Base-by-base conservation (phyloP, 75 land plant species). In the Adiantum capillusveneris region DNA sequence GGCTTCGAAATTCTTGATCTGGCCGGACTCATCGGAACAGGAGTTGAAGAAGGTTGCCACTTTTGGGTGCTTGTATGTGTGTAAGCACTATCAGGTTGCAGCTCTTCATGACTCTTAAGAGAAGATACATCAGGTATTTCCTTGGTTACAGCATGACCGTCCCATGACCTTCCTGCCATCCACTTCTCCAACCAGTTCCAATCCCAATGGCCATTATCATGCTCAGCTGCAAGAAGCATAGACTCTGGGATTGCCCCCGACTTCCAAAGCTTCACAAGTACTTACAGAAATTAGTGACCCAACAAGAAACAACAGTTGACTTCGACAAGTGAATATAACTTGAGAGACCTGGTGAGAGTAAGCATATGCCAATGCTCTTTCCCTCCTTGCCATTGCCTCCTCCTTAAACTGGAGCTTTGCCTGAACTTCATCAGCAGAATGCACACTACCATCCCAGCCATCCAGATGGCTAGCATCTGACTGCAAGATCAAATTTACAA, bases 361-460 rank as follows among this genome's bases (percentile, higher is more conserved):
- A 13, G 87, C 84, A 65, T 84, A 84, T 29, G 82, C 87, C 43
- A 81, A 74, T 11, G 84, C 82, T 27, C 78, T 63, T 31, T 81
- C 91, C 28, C 76, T 68, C 36, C 59, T 71, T 58, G 76, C 63
- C 14, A 59, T 45, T 29, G 76, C 74, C 25, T 75, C 74, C 25
- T 75, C 74, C 58, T 69, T 74, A 18, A 66, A 44, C 30, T 66
- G 70, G 2, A 64, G 22, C 28, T 50, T 62, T 11, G 71, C 72
- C 26, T 65, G 77, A 9, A 65, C 44, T 28, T 58, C 57, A n/a
- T 86, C 82, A 16, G 66, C 56, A 57, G 54, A 34, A 14, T 69
- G 74, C 27, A 60, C 42, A 25, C 71, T 62, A 11, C 44, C 49
- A 53, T 73, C 65, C 82, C 77, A 69, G 17, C 39, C 44, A 12